A percentile compares a stretch with the other conserved stretches of the same genome.
Conservation (phyloP, 768 basidiomycete genomes). For the Boletus reticuloceps region DNA sequence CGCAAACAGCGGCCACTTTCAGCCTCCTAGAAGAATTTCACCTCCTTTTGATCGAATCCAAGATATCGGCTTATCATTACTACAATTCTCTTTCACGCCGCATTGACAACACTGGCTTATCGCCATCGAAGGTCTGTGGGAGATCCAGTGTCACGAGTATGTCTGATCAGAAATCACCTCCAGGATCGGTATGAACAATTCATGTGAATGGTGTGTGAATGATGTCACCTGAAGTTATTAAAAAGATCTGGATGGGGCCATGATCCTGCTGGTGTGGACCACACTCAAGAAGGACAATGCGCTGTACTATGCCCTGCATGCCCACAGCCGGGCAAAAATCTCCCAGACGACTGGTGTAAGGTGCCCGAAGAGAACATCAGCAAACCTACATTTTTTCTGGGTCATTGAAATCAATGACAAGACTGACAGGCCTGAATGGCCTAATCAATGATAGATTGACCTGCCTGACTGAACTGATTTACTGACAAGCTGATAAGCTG, state of each 20-base stretch:
- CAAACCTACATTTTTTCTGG: no score
- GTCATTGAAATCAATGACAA: no score
- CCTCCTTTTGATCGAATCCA: background rate
- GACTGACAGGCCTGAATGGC: no score
- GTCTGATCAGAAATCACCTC: no score
- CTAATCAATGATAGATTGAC: no score
- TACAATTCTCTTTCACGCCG: background rate
- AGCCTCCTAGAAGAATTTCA: background rate
- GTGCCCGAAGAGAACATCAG: background rate
- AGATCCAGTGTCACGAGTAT: no score
- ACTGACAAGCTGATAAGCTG: no score
- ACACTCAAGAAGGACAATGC: background rate
- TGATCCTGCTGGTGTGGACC: background rate
- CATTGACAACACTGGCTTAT: background rate
- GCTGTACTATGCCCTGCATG: background rate
- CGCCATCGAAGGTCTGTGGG: no score
- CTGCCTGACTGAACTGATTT: no score
- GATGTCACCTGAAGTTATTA: background rate
- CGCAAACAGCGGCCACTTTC: background rate
- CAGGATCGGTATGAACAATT: background rate
- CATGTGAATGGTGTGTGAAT: background rate
- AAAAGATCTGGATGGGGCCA: background rate
- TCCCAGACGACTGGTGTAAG: background rate
- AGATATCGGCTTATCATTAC: background rate
- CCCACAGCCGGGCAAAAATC: background rate